Evolutionary conservation across 495 filamentous ascomycete genomes (phyloP), one percentile per base, ranked within the genome.

Genomic region (Echria macrotheca): DNA sequence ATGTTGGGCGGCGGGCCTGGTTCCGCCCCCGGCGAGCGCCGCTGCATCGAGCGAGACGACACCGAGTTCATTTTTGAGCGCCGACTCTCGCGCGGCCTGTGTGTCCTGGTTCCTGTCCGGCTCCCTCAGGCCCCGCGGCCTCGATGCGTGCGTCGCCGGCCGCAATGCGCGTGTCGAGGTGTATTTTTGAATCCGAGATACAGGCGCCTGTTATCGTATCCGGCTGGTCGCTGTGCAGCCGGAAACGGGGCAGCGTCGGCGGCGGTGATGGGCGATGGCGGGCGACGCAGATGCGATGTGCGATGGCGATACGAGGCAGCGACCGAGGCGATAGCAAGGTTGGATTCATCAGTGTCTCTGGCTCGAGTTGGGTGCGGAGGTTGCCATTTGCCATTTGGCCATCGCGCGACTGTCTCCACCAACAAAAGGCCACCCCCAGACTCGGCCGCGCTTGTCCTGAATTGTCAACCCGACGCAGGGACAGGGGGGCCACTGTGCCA

Each of bases 11-110:
- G 57, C 28, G 57, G 56, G 15, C 67, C 71, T 49, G 67, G 66
- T 21, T 77, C 74, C 21, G 66, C 68, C 29, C 65, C 71, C 15
- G 76, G 76, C 42, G 76, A 76, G 53, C 74, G 67, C 37, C 76
- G 68, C 51, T 76, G 71, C 49, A 72, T 50, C 29, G 66, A 64
- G 44, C 70, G 66, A 28, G 69, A 66, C 5, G 58, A 51, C 32
- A 56, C 60, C 44, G 68, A 6, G 58, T 29, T 63, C 57, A 54
- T 70, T 73, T 69, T 74, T 74, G 17, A 48, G 32, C 12, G 26
- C n/a, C 22, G 48, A 44, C 25, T 21, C 21, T 15, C 22, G 24
- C 33, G 31, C 10, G 10, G 22, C 24, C 18, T 39, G 44, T 23
- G 38, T 18, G 22, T 33, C 25, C n/a, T 45, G n/a, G n/a, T n/a